These are phyloP conservation scores for Coemansia sp. DNA, from an alignment of 192 early-diverging fungal species.

Conservation along the genomic window DNA sequence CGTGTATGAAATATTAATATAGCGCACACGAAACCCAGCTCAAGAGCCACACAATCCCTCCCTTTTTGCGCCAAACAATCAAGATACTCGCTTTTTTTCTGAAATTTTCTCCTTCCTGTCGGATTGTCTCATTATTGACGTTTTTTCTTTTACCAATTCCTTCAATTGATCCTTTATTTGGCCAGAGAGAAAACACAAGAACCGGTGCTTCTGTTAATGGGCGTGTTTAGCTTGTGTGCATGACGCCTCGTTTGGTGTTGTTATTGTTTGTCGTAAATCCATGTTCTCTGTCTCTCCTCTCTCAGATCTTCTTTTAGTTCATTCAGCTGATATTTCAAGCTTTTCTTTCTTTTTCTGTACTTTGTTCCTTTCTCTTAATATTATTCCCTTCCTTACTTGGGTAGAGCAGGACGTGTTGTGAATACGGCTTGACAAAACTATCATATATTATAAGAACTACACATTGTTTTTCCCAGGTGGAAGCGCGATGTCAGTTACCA, in stretches of 20 bases:
- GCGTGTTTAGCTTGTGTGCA: not conserved
- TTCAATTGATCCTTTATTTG: not conserved
- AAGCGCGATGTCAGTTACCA: constrained; percentile 10
- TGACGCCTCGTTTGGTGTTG: not conserved
- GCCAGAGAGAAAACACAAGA: too few species aligned
- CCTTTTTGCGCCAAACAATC: not conserved
- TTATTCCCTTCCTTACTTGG: not conserved
- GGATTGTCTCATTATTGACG: not conserved
- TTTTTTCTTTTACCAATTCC: not conserved
- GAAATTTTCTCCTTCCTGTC: not conserved
- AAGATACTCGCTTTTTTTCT: constrained; percentile 9
- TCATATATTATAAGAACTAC: not conserved
- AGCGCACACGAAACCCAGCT: too few species aligned
- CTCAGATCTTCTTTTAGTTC: constrained; percentile 8
- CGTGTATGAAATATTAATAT: too few species aligned
- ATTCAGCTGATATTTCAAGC: constrained; percentile 3
- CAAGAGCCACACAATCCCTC: not conserved
- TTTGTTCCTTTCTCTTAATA: not conserved
- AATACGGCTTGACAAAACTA: not conserved
- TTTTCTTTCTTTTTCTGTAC: not conserved
- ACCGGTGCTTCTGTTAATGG: too few species aligned
- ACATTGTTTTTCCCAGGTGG: not conserved
- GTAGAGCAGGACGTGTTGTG: constrained; percentile 1
- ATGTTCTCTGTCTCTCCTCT: not conserved
- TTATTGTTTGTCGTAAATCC: too few species aligned